Conservation (phyloP, 305 asterid species). For the Vinca major region DNA sequence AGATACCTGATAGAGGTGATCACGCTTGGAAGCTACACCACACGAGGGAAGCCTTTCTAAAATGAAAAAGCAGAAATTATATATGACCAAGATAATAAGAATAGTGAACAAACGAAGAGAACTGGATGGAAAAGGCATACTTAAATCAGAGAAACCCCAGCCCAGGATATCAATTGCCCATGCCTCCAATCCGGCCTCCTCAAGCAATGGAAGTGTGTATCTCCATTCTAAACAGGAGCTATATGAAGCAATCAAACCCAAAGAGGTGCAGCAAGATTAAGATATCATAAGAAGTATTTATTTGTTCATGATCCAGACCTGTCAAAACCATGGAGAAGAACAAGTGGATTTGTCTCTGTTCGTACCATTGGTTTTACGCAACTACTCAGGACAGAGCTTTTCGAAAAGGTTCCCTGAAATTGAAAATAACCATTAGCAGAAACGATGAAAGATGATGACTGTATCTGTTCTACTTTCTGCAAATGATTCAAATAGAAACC, state of each 20-base stretch:
- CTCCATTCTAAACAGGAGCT: slow-evolving; percentile 99
- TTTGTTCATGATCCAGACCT: slow-evolving; percentile 39
- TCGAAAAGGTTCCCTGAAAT: slow-evolving; percentile 50
- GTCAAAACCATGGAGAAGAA: slow-evolving; percentile 94
- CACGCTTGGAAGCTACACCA: slow-evolving; percentile 69
- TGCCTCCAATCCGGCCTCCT: slow-evolving; percentile 69
- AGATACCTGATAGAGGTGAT: slow-evolving; percentile 77
- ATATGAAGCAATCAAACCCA: slow-evolving; percentile 43
- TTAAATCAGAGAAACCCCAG: slow-evolving; percentile 93
- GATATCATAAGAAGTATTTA: slow-evolving; percentile 12
- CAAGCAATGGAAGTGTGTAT: slow-evolving; percentile 70
- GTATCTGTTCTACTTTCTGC: background rate
- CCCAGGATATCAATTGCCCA: slow-evolving; percentile 91
- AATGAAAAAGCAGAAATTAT: slow-evolving; percentile 14
- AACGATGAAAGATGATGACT: background rate
- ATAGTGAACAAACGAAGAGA: slow-evolving; percentile 3
- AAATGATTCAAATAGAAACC: background rate
- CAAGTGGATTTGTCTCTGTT: slow-evolving; percentile 41
- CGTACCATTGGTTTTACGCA: slow-evolving; percentile 56
- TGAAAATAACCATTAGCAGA: slow-evolving; percentile 4
- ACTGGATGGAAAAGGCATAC: slow-evolving; percentile 25
- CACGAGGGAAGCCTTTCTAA: slow-evolving; percentile 62
- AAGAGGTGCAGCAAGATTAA: slow-evolving; percentile 18
- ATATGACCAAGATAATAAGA: slow-evolving; percentile 14
- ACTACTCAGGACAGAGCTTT: slow-evolving; percentile 59